Evolutionary conservation across 257 asterid species (phyloP), one percentile per base, ranked within the genome.

Genomic region (Coffea canephora): DNA sequence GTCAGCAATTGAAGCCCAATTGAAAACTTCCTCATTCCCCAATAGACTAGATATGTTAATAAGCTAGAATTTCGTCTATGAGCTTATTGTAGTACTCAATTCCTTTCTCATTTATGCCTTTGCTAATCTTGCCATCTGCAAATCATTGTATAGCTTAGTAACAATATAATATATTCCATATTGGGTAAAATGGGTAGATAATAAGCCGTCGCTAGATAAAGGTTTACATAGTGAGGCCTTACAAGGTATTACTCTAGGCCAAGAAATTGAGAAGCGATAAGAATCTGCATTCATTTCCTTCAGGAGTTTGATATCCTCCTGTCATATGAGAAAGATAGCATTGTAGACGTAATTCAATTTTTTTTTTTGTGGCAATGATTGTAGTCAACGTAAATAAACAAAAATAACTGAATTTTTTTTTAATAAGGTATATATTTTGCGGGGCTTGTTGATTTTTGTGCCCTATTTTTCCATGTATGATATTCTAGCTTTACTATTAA

Each of bases 241-340:
- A 84, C 87, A 41, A n/a, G 87, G 87, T 76, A 84, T 74, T 41
- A 84, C 23, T 78, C 87, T 74, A 10, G 87, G 43, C 87, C 87
- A 81, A 45, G 87, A 84, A 78, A 84, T 78, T 1, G 87, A 84
- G 73, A 84, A 84, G 23, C 87, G 67, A 43, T 81, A 84, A 36
- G 85, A 82, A 75, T 84, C 87, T 43, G 80, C 68, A 39, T 73
- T 73, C 87, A 84, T 84, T 6, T 70, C 54, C 52, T 81, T 78
- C 83, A 81, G 36, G 27, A 81, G 74, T 31, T 84, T 75, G 25
- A 84, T 48, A 71, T 84, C 87, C 14, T 79, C 76, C 87, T 84
- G 79, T 21, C 1, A 27, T 79, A 77, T 1, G 45, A 10, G 16
- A 21, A 49, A 49, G 23, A 12, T 48, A 11, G 21, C 10, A 21